Percentiles rank a stretch among this genome's conserved stretches.
Evolutionary conservation across 805 yeast species (phyloP).

Genomic region (Maudiozyma barnettii): DNA sequence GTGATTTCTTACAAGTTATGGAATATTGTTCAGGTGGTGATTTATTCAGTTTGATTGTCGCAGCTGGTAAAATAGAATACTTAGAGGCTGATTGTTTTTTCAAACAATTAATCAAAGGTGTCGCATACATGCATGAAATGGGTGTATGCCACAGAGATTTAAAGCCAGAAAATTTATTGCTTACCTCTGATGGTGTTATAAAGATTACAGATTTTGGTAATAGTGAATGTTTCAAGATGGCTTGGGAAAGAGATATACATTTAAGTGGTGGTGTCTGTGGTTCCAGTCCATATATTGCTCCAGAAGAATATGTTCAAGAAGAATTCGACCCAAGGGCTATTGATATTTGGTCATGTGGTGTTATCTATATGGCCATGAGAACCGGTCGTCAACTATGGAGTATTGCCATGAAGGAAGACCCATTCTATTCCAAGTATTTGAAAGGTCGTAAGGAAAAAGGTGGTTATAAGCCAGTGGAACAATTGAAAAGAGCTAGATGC

Average conservation of each 20-base stretch:
- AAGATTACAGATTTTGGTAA: slow-evolving; percentile 88
- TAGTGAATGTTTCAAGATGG: slow-evolving; percentile 73
- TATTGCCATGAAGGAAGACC: slow-evolving; percentile 71
- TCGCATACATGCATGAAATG: slow-evolving; percentile 76
- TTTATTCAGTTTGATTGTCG: slow-evolving; percentile 60
- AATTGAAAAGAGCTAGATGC: slow-evolving; percentile 75
- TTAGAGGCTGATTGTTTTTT: slow-evolving; percentile 86
- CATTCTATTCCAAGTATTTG: slow-evolving; percentile 65
- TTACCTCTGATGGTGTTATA: slow-evolving; percentile 61
- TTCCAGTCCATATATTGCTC: slow-evolving; percentile 83
- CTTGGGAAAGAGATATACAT: slow-evolving; percentile 69
- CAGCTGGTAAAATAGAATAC: slow-evolving; percentile 69
- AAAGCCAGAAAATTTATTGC: slow-evolving; percentile 84
- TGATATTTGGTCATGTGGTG: slow-evolving; percentile 91
- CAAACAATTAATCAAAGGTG: slow-evolving; percentile 77
- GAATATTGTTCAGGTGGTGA: slow-evolving; percentile 81
- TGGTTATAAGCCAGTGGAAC: slow-evolving; percentile 89
- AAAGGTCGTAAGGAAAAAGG: slow-evolving; percentile 68
- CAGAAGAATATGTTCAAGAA: slow-evolving; percentile 60
- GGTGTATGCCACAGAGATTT: slow-evolving; percentile 91
- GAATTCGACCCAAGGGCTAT: slow-evolving; percentile 75
- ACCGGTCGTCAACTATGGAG: slow-evolving; percentile 93
- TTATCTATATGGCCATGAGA: slow-evolving; percentile 86
- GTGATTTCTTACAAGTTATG: slow-evolving; percentile 79
- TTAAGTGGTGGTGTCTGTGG: slow-evolving; percentile 73